A percentile compares a stretch with the other conserved stretches of the same genome.
These are phyloP conservation scores for Paecilomyces niveus DNA, from an alignment of 2,329 filamentous ascomycete genomes.

Conservation along the genomic window DNA sequence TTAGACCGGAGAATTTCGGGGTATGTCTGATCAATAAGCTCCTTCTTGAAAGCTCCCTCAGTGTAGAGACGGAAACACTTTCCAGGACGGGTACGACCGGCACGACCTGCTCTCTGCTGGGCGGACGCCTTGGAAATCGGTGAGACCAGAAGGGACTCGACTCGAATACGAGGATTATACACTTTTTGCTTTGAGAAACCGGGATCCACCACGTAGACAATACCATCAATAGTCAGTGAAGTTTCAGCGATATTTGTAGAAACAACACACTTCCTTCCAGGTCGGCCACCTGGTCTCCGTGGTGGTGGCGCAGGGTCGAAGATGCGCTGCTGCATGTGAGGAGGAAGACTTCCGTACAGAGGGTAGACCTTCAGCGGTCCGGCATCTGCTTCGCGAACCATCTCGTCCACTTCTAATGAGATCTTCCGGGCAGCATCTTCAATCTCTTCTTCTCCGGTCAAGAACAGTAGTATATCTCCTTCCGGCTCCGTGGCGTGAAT, in stretches of 20 bases:
- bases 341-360: conserved; percentile 87
- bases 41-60: conserved; percentile 91
- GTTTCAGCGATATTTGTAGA: conserved; percentile 98
- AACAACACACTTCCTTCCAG: conserved; percentile 89
- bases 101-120: conserved; percentile 96
- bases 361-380: conserved; percentile 88
- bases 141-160: conserved; percentile 94
- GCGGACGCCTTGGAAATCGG: conserved; percentile 97
- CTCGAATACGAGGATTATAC: conserved; percentile 92
- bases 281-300: conserved; percentile 65
- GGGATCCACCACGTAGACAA: conserved; percentile 98
- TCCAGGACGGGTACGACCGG: conserved; percentile 93
- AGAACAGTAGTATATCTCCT: conserved; percentile 87
- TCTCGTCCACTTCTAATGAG: conserved; percentile 79
- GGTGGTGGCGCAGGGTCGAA: conserved; percentile 82
- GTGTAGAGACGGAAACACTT: conserved; percentile 98
- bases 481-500: conserved; percentile 91
- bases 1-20: conserved; percentile 95
- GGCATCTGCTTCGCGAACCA: conserved; percentile 82
- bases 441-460: conserved; percentile 98
- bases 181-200: conserved; percentile 99
- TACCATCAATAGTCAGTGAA: conserved; percentile 94
- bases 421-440: conserved; percentile 95
- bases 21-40: conserved; percentile 94
- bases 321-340: conserved; percentile 87